phyloP scores from a whole-genome alignment of 139 green algal species.

The Chlamydomonas asymmetrica region DNA sequence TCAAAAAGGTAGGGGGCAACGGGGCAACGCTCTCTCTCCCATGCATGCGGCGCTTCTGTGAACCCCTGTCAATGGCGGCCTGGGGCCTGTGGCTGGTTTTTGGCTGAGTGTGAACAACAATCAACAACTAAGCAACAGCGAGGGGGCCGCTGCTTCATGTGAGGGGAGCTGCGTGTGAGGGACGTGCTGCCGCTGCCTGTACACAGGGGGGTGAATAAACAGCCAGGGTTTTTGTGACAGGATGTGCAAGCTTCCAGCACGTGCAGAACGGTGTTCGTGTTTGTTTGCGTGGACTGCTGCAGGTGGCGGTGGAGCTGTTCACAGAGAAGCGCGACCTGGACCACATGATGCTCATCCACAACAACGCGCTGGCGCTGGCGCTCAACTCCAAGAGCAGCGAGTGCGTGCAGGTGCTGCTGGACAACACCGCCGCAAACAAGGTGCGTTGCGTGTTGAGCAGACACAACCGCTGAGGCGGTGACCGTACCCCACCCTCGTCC shows the following conservation, averaged over 20 bases:
- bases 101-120: too few species aligned
- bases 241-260: neutral
- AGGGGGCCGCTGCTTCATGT: too few species aligned
- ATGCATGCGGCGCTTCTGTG: too few species aligned
- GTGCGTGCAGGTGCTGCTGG: slow-evolving; percentile 49
- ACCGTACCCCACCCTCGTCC: neutral
- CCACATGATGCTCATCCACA: slow-evolving; percentile 49
- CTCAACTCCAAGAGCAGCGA: slow-evolving; percentile 52
- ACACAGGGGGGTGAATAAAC: neutral
- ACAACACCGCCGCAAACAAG: slow-evolving; percentile 25
- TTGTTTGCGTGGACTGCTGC: neutral
- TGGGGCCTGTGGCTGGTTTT: too few species aligned
- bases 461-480: neutral
- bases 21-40: too few species aligned
- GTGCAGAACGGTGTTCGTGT: neutral
- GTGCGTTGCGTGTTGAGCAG: slow-evolving; percentile 12
- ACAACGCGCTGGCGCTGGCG: slow-evolving; percentile 50
- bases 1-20: slow-evolving; percentile 44
- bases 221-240: neutral
- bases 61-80: too few species aligned
- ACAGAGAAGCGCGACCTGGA: slow-evolving; percentile 41
- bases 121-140: too few species aligned
- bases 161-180: too few species aligned
- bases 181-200: neutral
- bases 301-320: slow-evolving; percentile 48